Conservation (phyloP, 176 grass and related monocot species). For the Poa annua region DNA sequence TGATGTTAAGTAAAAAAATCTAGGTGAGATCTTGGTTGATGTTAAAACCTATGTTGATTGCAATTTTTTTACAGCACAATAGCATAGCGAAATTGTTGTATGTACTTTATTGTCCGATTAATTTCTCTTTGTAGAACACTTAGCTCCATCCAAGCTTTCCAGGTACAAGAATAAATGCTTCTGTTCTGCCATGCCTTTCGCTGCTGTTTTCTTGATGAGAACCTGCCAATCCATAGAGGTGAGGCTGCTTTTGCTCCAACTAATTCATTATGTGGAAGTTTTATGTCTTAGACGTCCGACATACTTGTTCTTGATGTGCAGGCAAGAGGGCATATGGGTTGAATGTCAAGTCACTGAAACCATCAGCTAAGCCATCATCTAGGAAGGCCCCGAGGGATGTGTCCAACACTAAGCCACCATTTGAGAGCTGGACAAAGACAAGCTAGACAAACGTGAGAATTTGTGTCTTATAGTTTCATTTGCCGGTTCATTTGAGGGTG, state of each 20-base stretch:
- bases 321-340: conserved; percentile 51
- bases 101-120: conserved; percentile 2
- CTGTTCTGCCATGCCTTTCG: conserved; percentile 56
- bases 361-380: conserved; percentile 48
- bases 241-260: conserved; percentile 6
- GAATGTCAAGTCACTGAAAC: conserved; percentile 59
- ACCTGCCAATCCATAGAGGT: conserved; percentile 53
- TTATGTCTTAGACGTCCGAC: not conserved
- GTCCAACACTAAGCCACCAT: conserved; percentile 63
- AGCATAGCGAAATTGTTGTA: too few species aligned
- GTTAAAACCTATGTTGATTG: too few species aligned
- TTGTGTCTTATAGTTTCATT: conserved; percentile 17
- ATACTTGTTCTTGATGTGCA: conserved; percentile 21
- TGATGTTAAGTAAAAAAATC: too few species aligned
- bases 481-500: not conserved
- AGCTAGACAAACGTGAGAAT: conserved; percentile 52
- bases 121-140: not conserved
- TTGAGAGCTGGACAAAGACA: conserved; percentile 48
- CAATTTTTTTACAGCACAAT: too few species aligned
- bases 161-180: conserved; percentile 31
- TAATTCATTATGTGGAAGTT: conserved; percentile 12
- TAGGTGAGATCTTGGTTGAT: too few species aligned
- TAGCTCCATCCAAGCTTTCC: not conserved
- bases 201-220: conserved; percentile 54
- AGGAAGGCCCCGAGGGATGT: conserved; percentile 59